Base-by-base conservation (phyloP, 345 rosid genomes). In the Carallia brachiata region DNA sequence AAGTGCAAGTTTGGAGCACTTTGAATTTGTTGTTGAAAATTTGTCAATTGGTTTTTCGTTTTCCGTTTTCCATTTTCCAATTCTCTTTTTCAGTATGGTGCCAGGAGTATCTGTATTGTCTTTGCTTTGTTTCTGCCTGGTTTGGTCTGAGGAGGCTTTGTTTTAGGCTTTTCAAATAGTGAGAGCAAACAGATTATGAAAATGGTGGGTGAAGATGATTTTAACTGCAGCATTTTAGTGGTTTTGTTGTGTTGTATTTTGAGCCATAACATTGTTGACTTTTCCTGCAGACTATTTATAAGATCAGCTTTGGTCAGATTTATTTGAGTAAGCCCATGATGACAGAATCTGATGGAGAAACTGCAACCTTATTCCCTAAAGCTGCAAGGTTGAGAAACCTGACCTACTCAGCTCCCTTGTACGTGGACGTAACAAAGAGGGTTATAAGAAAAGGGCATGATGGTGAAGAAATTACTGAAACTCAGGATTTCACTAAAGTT, bases 281-380 rank as follows among this genome's bases (percentile, higher is more conserved):
- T 39, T 72, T 44, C 36, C 36, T 84, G 91, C 97, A 95, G 98
- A 95, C 96, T 36, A 90, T 95, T 66, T 92, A 92, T 73, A 92
- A 95, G 83, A 92, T 95, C 70, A 81, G 90, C 77, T 95, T 95
- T 77, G 97, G 97, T 67, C 99, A 95, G 78, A 95, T 92, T 75
- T 95, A 95, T 81, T 77, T 95, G 84, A 95, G 98, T 79, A 95
- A 92, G 84, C 99, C 99, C 3, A 95, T 95, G 99, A 95, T 95
- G 97, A 95, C 98, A 0, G 98, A 95, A 82, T 95, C 98, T 18
- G 98, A 95, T 81, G 99, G 99, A 78, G 97, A 95, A 76, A 95
- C 97, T 55, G 97, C 98, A 6, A 92, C 97, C 64, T 82, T 95
- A 63, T 95, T 90, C 76, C 99, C 99, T 23, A 95, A 95, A 80